phyloP scores from a whole-genome alignment of 108 stramenopile species.

The Nannochloropsis salina region DNA sequence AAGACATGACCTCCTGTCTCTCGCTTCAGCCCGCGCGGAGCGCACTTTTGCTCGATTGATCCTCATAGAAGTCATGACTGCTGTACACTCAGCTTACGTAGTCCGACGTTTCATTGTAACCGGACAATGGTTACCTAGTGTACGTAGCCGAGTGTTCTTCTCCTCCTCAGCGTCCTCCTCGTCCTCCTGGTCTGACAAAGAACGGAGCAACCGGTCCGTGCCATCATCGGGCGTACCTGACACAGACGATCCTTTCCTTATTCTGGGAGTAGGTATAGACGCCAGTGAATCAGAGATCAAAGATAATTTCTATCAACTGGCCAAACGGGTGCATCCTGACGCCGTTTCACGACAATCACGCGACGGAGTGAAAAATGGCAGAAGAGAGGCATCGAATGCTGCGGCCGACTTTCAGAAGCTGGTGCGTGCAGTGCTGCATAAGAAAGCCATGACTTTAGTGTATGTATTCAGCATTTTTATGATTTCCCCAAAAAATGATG shows the following conservation, averaged over 20 bases:
- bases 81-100: too few species aligned
- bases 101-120: too few species aligned
- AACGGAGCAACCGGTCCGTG: neutral
- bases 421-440: neutral
- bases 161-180: neutral
- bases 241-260: neutral
- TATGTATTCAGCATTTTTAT: neutral
- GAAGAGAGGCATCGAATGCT: neutral
- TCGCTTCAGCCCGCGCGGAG: too few species aligned
- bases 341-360: neutral
- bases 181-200: neutral
- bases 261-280: neutral
- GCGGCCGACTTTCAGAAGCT: neutral
- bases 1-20: too few species aligned
- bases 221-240: neutral
- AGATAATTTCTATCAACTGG: neutral
- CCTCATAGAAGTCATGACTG: too few species aligned
- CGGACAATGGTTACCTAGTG: too few species aligned
- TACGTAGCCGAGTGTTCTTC: too few species aligned
- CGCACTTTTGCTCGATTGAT: too few species aligned
- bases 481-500: neutral
- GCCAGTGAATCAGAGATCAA: neutral
- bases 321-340: slow-evolving; percentile 13
- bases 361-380: neutral
- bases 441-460: neutral